Conservation (phyloP, 768 basidiomycete species). For the Daedaleopsis sinensis region DNA sequence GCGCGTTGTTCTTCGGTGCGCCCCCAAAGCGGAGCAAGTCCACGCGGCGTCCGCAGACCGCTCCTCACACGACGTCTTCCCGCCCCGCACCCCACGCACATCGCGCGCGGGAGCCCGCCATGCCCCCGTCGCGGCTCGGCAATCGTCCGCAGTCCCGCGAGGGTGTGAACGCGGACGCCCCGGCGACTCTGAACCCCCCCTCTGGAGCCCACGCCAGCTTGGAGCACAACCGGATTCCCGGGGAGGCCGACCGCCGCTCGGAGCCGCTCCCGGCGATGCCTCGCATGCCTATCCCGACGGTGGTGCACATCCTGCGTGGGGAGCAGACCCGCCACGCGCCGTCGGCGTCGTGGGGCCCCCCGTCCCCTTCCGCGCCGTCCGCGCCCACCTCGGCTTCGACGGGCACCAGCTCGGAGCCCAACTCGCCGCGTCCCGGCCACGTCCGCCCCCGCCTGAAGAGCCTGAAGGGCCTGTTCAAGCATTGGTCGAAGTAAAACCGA, state of each 20-base stretch:
- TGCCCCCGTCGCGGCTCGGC: not conserved
- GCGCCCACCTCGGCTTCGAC: not conserved
- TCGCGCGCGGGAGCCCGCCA: conserved; percentile 1
- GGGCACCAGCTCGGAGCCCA: conserved; percentile 13
- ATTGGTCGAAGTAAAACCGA: conserved; percentile 13
- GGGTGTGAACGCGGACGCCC: not conserved
- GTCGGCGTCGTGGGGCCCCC: not conserved
- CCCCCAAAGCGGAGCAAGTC: not conserved
- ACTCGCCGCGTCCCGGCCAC: conserved; percentile 8
- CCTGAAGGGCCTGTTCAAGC: conserved; percentile 20
- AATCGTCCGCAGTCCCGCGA: not conserved
- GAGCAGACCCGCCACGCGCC: conserved; percentile 1
- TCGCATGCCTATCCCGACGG: conserved; percentile 1
- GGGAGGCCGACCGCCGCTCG: not conserved
- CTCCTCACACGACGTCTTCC: not conserved
- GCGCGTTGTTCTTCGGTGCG: not conserved
- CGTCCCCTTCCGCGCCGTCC: not conserved
- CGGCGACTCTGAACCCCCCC: not conserved
- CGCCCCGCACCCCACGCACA: not conserved
- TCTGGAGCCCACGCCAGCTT: not conserved
- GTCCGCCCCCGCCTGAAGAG: conserved; percentile 14
- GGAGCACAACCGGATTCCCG: not conserved
- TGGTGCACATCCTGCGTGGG: conserved; percentile 1
- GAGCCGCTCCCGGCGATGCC: conserved; percentile 7
- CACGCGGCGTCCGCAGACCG: conserved; percentile 2